A percentile compares a stretch with the other conserved stretches of the same genome.
Evolutionary conservation across 306 rosid species (phyloP).

Genomic region (Urtica urens): DNA sequence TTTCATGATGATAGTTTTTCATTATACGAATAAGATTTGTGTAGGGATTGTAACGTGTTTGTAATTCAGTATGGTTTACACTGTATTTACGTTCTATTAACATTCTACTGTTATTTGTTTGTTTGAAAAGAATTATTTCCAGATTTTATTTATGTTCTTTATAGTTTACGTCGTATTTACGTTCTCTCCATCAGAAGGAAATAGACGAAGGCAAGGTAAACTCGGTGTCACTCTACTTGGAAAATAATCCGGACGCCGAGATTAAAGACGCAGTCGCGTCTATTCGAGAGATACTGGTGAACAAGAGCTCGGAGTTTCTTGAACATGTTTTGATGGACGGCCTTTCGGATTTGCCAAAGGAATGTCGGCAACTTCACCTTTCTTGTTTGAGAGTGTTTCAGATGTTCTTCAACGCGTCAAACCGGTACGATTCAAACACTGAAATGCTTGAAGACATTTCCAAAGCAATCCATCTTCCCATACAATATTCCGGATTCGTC

Average conservation of each 20-base stretch:
- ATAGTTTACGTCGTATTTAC: no score
- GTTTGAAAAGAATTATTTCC: no score
- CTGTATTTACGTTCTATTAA: no score
- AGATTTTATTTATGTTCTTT: no score
- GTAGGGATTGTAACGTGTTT: no score
- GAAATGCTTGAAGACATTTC: slow-evolving; percentile 26
- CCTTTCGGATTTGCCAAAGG: slow-evolving; percentile 17
- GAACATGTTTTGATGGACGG: slow-evolving; percentile 28
- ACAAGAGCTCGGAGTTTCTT: slow-evolving; percentile 26
- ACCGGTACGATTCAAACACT: slow-evolving; percentile 28
- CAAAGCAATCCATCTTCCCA: slow-evolving; percentile 39
- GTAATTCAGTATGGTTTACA: no score
- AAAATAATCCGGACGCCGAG: slow-evolving; percentile 17
- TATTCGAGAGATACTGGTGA: slow-evolving; percentile 16
- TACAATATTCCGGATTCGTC: no score
- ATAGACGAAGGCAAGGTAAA: slow-evolving; percentile 21
- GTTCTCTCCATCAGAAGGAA: no score
- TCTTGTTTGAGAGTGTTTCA: slow-evolving; percentile 36
- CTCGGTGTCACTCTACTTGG: slow-evolving; percentile 13
- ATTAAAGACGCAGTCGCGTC: slow-evolving; percentile 19
- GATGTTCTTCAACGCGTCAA: slow-evolving; percentile 31
- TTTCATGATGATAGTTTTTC: no score
- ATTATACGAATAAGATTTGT: no score
- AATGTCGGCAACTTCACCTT: slow-evolving; percentile 25
- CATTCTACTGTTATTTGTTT: no score